Conservation (phyloP, 192 early-diverging fungal species). For the Diversispora epigaea region DNA sequence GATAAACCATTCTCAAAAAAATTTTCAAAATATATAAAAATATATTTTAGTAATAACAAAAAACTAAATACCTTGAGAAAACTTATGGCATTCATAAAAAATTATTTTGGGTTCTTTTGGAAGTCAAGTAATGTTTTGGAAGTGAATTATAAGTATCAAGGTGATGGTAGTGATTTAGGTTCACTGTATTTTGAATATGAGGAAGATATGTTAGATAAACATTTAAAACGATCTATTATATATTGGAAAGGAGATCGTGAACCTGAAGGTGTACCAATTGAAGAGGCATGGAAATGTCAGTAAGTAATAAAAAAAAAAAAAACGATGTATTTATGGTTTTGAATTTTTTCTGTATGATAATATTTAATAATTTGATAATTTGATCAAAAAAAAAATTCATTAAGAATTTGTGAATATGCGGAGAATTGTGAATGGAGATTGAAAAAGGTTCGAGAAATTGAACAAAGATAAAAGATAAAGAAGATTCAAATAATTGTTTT, state of each 20-base stretch:
- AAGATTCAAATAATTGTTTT: no score
- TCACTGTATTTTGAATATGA: slow-evolving; percentile 8
- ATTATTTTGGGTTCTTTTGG: neutral
- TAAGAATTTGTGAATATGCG: slow-evolving; percentile 22
- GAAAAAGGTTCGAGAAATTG: slow-evolving; percentile 8
- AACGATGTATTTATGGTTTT: neutral
- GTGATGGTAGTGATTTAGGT: slow-evolving; percentile 9
- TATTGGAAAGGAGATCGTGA: slow-evolving; percentile 26
- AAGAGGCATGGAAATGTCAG: slow-evolving; percentile 32
- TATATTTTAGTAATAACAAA: neutral
- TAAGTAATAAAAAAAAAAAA: slow-evolving; percentile 7
- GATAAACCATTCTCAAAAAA: slow-evolving; percentile 12
- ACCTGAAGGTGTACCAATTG: slow-evolving; percentile 20
- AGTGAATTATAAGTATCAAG: slow-evolving; percentile 18
- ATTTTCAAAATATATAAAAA: slow-evolving; percentile 4
- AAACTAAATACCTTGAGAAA: neutral
- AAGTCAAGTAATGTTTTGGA: slow-evolving; percentile 21
- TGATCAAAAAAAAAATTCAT: neutral
- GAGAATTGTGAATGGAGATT: slow-evolving; percentile 30
- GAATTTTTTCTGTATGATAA: neutral
- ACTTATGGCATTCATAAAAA: neutral
- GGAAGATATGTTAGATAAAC: neutral
- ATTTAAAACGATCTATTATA: neutral
- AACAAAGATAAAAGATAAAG: neutral
- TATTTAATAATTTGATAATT: no score